Conservation (phyloP, 768 basidiomycete genomes). For the Amanita exitialis region DNA sequence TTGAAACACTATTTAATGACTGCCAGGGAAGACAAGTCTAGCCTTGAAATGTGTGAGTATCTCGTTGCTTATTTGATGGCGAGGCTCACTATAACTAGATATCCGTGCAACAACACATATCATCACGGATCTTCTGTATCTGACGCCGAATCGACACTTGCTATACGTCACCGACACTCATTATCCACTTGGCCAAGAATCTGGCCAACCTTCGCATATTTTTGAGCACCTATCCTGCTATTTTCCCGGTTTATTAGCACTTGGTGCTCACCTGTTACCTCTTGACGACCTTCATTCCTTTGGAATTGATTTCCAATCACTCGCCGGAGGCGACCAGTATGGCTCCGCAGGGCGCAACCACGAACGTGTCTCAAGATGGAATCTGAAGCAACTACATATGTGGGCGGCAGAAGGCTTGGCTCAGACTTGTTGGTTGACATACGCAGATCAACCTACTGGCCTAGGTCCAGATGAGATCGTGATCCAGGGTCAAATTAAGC, state of each 20-base stretch:
- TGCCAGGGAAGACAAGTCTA: slow-evolving; percentile 46
- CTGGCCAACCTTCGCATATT: slow-evolving; percentile 29
- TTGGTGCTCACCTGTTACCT: slow-evolving; percentile 56
- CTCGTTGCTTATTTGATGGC: background rate
- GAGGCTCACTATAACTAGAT: slow-evolving; percentile 26
- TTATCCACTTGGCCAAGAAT: slow-evolving; percentile 17
- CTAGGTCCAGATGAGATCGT: slow-evolving; percentile 54
- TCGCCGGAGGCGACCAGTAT: slow-evolving; percentile 26
- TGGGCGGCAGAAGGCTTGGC: slow-evolving; percentile 74
- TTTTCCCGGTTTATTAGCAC: slow-evolving; percentile 63
- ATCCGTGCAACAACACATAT: slow-evolving; percentile 52
- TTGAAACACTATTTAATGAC: slow-evolving; percentile 67
- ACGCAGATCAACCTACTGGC: slow-evolving; percentile 62
- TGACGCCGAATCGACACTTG: slow-evolving; percentile 53
- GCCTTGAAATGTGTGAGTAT: slow-evolving; percentile 56
- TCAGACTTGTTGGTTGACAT: slow-evolving; percentile 59
- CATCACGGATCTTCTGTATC: slow-evolving; percentile 53
- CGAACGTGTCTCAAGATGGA: slow-evolving; percentile 28
- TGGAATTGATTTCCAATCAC: slow-evolving; percentile 33
- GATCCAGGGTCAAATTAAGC: slow-evolving; percentile 23
- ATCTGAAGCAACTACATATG: slow-evolving; percentile 54
- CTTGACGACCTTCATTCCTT: slow-evolving; percentile 38
- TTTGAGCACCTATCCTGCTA: slow-evolving; percentile 77
- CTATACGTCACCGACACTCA: slow-evolving; percentile 57
- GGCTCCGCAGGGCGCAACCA: slow-evolving; percentile 27